Evolutionary conservation across 306 rosid genomes (phyloP).

Genomic region (Fragaria nilgerrensis): DNA sequence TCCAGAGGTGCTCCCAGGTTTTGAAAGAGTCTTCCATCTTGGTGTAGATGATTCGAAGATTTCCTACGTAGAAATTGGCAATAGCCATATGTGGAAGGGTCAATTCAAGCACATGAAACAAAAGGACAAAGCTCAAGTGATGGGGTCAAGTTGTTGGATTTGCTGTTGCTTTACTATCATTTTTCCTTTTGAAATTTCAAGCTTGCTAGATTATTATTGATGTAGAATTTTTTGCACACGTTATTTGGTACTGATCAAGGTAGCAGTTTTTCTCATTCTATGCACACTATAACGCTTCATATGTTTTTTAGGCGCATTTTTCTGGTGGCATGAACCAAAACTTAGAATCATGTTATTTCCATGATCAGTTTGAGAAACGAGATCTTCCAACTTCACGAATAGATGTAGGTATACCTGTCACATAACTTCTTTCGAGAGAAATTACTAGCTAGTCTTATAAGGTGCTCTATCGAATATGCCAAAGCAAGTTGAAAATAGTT

Average conservation of each 20-base stretch:
- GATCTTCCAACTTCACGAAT: neutral
- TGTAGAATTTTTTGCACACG: neutral
- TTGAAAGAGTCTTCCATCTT: neutral
- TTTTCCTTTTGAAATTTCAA: neutral
- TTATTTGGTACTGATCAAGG: neutral
- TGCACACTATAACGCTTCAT: neutral
- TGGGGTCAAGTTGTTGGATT: neutral
- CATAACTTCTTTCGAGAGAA: too few species aligned
- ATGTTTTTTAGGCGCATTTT: neutral
- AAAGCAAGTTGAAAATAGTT: too few species aligned
- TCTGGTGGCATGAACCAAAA: neutral
- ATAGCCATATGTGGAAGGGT: neutral
- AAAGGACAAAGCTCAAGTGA: neutral
- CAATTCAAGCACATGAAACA: neutral
- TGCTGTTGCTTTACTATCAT: neutral
- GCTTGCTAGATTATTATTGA: too few species aligned
- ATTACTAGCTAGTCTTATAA: too few species aligned
- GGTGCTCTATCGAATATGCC: too few species aligned
- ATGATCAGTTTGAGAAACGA: neutral
- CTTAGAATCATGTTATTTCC: too few species aligned
- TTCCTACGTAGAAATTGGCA: neutral
- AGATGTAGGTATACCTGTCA: neutral
- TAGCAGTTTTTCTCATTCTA: neutral
- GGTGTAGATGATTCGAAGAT: neutral
- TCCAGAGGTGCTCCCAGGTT: neutral